Base-by-base conservation (phyloP, 2,329 filamentous ascomycete genomes). In the Emmonsia crescens region DNA sequence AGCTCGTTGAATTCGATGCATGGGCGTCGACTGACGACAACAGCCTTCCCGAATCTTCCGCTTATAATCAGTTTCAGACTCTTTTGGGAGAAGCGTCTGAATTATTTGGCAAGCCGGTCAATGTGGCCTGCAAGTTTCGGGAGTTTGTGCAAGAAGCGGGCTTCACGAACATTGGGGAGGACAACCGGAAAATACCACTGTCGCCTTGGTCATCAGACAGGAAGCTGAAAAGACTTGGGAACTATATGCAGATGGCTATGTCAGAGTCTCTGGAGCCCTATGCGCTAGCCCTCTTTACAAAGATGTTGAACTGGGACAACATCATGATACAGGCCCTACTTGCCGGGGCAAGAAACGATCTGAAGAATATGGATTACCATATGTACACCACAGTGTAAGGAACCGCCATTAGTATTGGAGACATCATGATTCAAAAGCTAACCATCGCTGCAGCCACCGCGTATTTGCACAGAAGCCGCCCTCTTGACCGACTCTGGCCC, bases 131-230 rank as follows among this genome's bases (percentile, higher is more conserved):
- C 12, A 64, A 71, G 16, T 70, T 75, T n/a, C 71, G 72, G 61
- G 67, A 71, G 31, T 75, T 76, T 57, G 73, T 83, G 61, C 69
- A 71, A 4, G 77, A 78, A 1, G 80, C 77, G 0, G 83, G 83
- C 0, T 84, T 84, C 62, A 70, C 74, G 14, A 76, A 81, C 56
- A 76, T 84, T 0, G 71, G 72, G 0, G 77, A 82, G 51, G 61
- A 66, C 16, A 61, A 58, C 10, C 46, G 58, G 9, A 61, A 71
- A 65, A 78, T 80, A 73, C 81, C 81, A 0, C 71, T 73, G 3
- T 79, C 78, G 63, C 65, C 71, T 3, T 69, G 67, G 67, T 62
- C 66, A 5, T 54, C 59, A 54, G 64, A 68, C 57, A 61, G 51
- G 8, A 54, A 61, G 2, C 42, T 65, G 14, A 67, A 65, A 51